Base-by-base conservation (phyloP, 2,329 filamentous ascomycete species). In the Xylaria sp. region DNA sequence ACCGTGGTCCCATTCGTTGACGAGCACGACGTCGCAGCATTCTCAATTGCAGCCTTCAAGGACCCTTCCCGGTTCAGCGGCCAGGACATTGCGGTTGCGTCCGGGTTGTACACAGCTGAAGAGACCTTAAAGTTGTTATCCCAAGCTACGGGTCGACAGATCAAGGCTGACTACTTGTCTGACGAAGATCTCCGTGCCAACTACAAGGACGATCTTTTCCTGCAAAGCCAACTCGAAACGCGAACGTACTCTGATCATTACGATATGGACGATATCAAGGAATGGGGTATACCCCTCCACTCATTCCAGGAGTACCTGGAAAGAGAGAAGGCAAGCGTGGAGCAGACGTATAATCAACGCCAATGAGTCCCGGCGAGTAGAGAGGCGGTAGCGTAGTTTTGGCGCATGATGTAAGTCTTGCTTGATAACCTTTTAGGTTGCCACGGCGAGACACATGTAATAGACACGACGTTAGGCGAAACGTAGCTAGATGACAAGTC, bases 261-360 rank as follows among this genome's bases (percentile, higher is more conserved):
- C 3, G 78, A 85, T 63, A 74, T 79, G 57, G 76, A 79, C 1
- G 73, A 77, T 48, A 71, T 78, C 3, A 78, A 75, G 68, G 70
- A 70, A 9, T 85, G 79, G 79, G 74, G 65, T 5, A 42, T 86
- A 39, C 75, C 78, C 1, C 55, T 84, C 61, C 80, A 79, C n/a
- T 82, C 77, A 0, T 83, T 87, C 65, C 73, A 78, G n/a, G 71
- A 77, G 21, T 87, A 83, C 59, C 61, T 86, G 50, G 73, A 79
- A 64, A 75, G 79, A 55, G 81, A 86, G 74, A 79, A 79, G 68
- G 74, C 71, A 0, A 63, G 56, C 4, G 68, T 82, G 4, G 64
- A 66, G 47, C 45, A 32, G 58, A 65, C 66, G 12, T 65, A 68
- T 32, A 30, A 34, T 24, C 24, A 17, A 14, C 14, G n/a, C 14